phyloP scores from a whole-genome alignment of 495 filamentous ascomycete genomes.

The Penicillium riverlandense region DNA sequence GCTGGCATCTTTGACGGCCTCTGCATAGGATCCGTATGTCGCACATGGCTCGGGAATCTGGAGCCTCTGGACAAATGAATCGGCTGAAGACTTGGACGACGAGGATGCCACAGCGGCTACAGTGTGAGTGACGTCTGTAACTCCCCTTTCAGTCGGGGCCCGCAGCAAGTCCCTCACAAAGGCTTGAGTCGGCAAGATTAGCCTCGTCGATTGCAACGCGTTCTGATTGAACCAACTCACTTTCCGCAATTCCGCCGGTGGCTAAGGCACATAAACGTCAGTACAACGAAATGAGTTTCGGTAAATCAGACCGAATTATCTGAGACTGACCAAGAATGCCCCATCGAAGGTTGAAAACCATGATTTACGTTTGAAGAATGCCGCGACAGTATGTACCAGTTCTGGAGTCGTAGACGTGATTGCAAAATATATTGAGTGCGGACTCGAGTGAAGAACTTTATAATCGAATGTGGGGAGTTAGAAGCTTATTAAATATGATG shows the following conservation, averaged over 20 bases:
- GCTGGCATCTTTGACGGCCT: not conserved
- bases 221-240: not conserved
- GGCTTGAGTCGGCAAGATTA: not conserved
- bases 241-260: not conserved
- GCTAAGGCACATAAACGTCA: not conserved
- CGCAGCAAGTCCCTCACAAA: not conserved
- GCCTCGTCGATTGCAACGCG: no score
- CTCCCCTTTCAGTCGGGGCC: not conserved
- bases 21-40: constrained; percentile 1
- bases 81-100: not conserved
- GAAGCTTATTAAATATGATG: no score
- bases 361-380: no score
- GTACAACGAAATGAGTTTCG: no score
- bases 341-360: no score
- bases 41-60: not conserved
- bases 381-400: no score
- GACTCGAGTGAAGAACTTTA: no score
- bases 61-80: not conserved
- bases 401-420: no score
- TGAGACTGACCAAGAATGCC: no score
- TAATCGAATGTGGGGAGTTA: no score
- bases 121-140: not conserved
- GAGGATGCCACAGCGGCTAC: constrained; percentile 1
- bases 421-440: no score
- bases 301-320: no score